Evolutionary conservation across 2,329 filamentous ascomycete species (phyloP).

Genomic region (Sclerotinia spermophila): DNA sequence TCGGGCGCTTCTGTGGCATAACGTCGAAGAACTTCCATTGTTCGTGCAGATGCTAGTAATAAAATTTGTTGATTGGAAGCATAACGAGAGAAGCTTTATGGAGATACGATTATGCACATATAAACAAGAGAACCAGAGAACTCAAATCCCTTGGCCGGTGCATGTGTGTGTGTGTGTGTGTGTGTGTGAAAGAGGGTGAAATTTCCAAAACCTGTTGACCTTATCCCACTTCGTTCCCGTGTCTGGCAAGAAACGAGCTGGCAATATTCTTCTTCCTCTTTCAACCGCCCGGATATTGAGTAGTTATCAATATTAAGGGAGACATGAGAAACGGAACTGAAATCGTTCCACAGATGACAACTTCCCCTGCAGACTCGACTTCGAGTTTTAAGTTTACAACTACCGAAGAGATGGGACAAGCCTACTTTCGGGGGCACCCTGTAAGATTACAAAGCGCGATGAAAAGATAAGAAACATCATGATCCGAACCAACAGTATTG

Average conservation of each 20-base stretch:
- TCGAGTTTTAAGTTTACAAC: neutral
- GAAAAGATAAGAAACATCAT: neutral
- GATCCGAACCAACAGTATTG: neutral
- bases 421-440: neutral
- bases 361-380: neutral
- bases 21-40: constrained; percentile 31
- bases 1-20: constrained; percentile 29
- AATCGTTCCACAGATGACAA: neutral
- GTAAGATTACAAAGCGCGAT: neutral
- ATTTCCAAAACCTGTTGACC: neutral
- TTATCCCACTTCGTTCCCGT: neutral
- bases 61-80: neutral
- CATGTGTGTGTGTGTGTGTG: no score
- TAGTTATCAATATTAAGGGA: neutral
- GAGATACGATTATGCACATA: neutral
- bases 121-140: neutral
- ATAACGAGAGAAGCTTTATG: constrained; percentile 1
- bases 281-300: neutral
- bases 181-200: neutral
- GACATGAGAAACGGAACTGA: neutral
- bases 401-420: neutral
- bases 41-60: neutral
- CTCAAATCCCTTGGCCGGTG: neutral
- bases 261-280: neutral
- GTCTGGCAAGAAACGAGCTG: neutral